A percentile compares a stretch with the other conserved stretches of the same genome.
Evolutionary conservation across 148 eudicot genomes (phyloP).

Genomic region (Camellia granthamiana): DNA sequence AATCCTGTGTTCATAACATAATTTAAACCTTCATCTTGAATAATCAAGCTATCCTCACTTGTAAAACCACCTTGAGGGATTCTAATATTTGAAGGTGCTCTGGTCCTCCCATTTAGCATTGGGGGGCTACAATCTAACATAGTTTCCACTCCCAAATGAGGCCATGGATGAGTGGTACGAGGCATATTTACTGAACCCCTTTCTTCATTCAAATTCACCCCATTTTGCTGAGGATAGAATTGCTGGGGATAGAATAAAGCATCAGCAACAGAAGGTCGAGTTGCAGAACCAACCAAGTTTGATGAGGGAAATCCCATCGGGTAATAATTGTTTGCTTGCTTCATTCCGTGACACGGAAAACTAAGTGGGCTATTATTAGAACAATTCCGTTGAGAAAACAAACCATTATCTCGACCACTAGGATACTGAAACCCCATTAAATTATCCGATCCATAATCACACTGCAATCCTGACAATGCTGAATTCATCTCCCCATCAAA

Average conservation of each 20-base stretch:
- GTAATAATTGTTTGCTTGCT: conserved; percentile 3
- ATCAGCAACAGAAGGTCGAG: conserved; percentile 13
- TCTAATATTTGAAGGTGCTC: conserved; percentile 15
- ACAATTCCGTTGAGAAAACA: conserved; percentile 10
- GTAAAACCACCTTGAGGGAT: conserved; percentile 18
- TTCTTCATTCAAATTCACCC: conserved; percentile 18
- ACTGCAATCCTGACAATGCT: conserved; percentile 17
- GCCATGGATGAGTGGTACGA: conserved; percentile 15
- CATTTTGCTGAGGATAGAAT: conserved; percentile 17
- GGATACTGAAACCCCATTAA: conserved; percentile 14
- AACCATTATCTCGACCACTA: conserved; percentile 7
- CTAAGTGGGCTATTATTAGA: conserved; percentile 1
- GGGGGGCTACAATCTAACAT: background rate
- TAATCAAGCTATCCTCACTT: conserved; percentile 32
- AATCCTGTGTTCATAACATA: conserved; percentile 20
- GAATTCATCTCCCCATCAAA: conserved; percentile 18
- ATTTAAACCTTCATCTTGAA: conserved; percentile 29
- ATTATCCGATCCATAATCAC: conserved; percentile 5
- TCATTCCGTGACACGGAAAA: conserved; percentile 14
- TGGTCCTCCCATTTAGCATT: conserved; percentile 23
- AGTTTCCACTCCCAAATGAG: conserved; percentile 20
- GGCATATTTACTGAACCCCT: conserved; percentile 18
- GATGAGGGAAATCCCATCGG: conserved; percentile 20
- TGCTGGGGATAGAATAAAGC: conserved; percentile 15
- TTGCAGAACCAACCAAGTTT: conserved; percentile 13